These are phyloP conservation scores for Fusarium sp. DNA, from an alignment of 2,329 filamentous ascomycete species.

Conservation along the genomic window DNA sequence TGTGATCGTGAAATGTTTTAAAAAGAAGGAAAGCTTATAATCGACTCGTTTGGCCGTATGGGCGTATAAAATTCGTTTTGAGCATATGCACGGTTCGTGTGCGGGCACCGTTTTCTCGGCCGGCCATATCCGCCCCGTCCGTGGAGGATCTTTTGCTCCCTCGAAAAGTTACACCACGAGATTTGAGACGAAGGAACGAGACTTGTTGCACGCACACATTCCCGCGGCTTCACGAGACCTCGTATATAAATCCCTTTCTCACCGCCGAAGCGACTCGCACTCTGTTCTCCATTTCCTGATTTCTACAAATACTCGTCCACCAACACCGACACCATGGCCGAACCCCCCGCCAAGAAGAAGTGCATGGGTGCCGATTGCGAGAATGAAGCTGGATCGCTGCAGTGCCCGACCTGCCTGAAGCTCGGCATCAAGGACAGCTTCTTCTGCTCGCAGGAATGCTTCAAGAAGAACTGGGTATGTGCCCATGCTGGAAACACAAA, in stretches of 20 bases:
- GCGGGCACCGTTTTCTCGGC: slow-evolving; percentile 27
- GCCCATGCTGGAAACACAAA: slow-evolving; percentile 21
- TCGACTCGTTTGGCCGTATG: background rate
- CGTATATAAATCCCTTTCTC: background rate
- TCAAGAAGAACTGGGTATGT: slow-evolving; percentile 97
- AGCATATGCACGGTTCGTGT: slow-evolving; percentile 26
- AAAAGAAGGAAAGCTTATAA: background rate
- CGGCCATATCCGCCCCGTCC: slow-evolving; percentile 24
- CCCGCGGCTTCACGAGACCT: background rate
- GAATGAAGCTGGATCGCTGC: slow-evolving; percentile 86
- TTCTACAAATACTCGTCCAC: background rate
- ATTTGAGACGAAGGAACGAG: background rate
- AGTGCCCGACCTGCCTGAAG: slow-evolving; percentile 96
- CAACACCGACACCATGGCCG: slow-evolving; percentile 57
- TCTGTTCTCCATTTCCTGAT: background rate
- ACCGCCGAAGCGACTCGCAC: background rate
- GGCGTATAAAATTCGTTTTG: background rate
- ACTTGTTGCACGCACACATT: background rate
- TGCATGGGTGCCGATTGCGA: slow-evolving; percentile 87
- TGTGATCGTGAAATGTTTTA: background rate
- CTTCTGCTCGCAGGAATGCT: slow-evolving; percentile 99
- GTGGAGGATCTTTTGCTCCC: slow-evolving; percentile 37
- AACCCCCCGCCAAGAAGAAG: slow-evolving; percentile 70
- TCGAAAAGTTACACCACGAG: slow-evolving; percentile 40
- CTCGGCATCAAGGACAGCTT: slow-evolving; percentile 88